These are phyloP conservation scores for Cantharellus cinnabarinus DNA, from an alignment of 768 basidiomycete species.

Conservation along the genomic window DNA sequence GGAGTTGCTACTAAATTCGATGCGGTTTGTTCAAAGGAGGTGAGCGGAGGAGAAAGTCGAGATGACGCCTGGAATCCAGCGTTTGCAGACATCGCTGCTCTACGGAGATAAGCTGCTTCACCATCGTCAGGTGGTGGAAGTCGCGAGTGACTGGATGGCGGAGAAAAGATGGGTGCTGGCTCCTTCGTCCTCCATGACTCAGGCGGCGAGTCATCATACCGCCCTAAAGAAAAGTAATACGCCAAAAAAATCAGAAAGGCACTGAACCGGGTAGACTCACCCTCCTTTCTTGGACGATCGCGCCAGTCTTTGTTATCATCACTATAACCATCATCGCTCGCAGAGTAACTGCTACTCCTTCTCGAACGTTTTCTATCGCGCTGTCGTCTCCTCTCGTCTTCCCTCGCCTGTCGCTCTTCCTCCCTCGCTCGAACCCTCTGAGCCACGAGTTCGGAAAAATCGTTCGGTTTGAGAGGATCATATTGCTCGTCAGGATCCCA, in stretches of 20 bases:
- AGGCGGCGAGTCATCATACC: neutral
- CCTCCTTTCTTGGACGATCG: neutral
- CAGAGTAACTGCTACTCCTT: conserved; percentile 34
- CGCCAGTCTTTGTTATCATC: conserved; percentile 21
- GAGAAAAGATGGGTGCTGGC: neutral
- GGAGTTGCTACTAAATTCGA: too few species aligned
- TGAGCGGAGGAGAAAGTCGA: neutral
- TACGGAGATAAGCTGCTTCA: conserved; percentile 63
- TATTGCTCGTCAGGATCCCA: conserved; percentile 73
- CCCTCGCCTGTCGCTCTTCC: conserved; percentile 39
- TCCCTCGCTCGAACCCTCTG: conserved; percentile 62
- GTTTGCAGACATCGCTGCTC: conserved; percentile 38
- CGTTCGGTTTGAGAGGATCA: conserved; percentile 67
- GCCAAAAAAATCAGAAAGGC: neutral
- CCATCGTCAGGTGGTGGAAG: conserved; percentile 17
- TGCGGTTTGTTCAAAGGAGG: neutral
- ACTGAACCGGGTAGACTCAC: neutral
- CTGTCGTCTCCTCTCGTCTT: conserved; percentile 26
- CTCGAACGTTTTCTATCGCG: conserved; percentile 27
- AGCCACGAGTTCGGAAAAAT: conserved; percentile 71
- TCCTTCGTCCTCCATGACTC: neutral
- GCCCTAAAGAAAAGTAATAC: neutral
- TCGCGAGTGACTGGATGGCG: too few species aligned
- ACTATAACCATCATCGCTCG: conserved; percentile 35
- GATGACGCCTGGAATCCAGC: neutral